These are phyloP conservation scores for Pseudogymnoascus sp. DNA, from an alignment of 2,329 filamentous ascomycete species.

Conservation along the genomic window DNA sequence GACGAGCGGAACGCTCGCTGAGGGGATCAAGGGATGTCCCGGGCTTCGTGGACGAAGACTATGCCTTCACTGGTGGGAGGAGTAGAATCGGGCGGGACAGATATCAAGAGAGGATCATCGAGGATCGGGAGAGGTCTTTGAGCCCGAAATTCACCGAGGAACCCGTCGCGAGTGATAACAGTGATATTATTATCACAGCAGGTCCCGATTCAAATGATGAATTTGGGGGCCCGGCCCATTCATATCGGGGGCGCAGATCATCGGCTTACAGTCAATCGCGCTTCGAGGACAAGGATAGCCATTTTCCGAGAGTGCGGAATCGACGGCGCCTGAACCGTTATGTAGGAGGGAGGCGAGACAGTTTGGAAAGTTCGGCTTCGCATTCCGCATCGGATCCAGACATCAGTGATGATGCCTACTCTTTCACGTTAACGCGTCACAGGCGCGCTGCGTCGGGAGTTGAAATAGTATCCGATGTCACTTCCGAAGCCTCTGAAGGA, in stretches of 20 bases:
- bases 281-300: neutral
- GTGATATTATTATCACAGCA: slow-evolving; percentile 5
- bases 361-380: neutral
- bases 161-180: slow-evolving; percentile 1
- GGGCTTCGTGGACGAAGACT: neutral
- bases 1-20: neutral
- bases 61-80: neutral
- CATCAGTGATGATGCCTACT: slow-evolving; percentile 3
- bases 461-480: neutral
- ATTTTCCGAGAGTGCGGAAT: neutral
- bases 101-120: neutral
- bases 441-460: neutral
- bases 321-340: neutral
- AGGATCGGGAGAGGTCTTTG: neutral
- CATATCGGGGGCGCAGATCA: neutral
- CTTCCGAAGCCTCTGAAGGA: neutral
- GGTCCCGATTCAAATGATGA: slow-evolving; percentile 3
- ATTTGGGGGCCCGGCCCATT: neutral
- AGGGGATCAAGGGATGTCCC: neutral
- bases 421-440: slow-evolving; percentile 1
- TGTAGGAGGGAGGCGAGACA: neutral
- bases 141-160: neutral
- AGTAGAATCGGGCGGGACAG: neutral
- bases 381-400: neutral
- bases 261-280: neutral